Conservation (phyloP, 257 asterid species). For the Rauvolfia tetraphylla region DNA sequence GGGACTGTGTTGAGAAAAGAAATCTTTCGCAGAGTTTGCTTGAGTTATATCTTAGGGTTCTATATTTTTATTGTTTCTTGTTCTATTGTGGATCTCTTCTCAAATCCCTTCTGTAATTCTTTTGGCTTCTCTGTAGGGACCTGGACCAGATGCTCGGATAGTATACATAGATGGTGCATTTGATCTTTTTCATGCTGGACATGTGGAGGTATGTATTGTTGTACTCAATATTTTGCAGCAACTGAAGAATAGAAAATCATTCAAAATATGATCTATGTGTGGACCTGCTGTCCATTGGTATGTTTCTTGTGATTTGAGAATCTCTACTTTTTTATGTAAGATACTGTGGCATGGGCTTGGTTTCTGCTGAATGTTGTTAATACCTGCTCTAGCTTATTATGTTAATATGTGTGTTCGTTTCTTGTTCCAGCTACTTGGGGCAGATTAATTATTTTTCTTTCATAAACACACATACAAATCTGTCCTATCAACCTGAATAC, state of each 20-base stretch:
- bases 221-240: neutral
- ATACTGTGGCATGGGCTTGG: no score
- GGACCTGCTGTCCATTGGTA: neutral
- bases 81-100: slow-evolving; percentile 9
- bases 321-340: neutral
- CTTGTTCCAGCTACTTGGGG: neutral
- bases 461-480: neutral
- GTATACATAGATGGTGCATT: slow-evolving; percentile 97
- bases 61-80: neutral
- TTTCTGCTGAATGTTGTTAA: neutral
- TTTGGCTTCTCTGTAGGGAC: slow-evolving; percentile 50
- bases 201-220: slow-evolving; percentile 71
- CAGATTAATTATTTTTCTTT: neutral
- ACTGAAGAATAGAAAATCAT: neutral
- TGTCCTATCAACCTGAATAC: neutral
- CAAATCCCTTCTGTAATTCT: neutral
- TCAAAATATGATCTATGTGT: neutral
- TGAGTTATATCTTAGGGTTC: neutral
- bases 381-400: neutral
- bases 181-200: slow-evolving; percentile 99
- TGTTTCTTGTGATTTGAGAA: neutral
- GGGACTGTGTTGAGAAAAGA: neutral
- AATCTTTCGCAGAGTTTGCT: neutral
- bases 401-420: neutral
- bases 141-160: slow-evolving; percentile 94